Conservation (phyloP, 2,329 filamentous ascomycete species). For the Epichloe amarillans region DNA sequence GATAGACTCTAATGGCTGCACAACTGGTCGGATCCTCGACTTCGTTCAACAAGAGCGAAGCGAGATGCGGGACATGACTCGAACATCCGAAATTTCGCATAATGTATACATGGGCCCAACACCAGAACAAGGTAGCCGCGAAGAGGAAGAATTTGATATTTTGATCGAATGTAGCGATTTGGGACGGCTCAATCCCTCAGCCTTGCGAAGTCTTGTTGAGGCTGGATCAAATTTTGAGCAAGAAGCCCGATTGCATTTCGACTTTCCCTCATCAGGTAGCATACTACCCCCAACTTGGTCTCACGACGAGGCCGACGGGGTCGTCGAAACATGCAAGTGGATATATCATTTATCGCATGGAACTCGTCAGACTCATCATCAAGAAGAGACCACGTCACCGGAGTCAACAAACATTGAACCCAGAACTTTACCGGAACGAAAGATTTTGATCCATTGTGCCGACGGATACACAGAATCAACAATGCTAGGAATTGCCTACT, state of each 20-base stretch:
- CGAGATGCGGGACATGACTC: constrained; percentile 92
- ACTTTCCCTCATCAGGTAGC: constrained; percentile 92
- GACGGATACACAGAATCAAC: constrained; percentile 96
- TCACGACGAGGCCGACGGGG: constrained; percentile 67
- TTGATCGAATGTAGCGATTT: constrained; percentile 82
- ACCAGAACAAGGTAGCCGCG: constrained; percentile 50
- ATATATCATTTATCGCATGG: constrained; percentile 74
- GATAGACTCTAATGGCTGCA: constrained; percentile 54
- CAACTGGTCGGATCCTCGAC: constrained; percentile 70
- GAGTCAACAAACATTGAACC: constrained; percentile 6
- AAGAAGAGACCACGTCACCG: background rate
- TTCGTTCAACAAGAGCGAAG: constrained; percentile 78
- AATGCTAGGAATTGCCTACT: constrained; percentile 79
- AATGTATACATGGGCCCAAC: constrained; percentile 90
- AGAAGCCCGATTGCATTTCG: constrained; percentile 25
- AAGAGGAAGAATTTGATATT: constrained; percentile 60
- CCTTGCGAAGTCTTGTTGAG: constrained; percentile 50
- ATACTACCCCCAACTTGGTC: constrained; percentile 76
- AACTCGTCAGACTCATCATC: constrained; percentile 24
- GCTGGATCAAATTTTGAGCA: constrained; percentile 28
- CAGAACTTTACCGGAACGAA: constrained; percentile 33
- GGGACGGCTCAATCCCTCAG: constrained; percentile 59
- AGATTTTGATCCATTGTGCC: constrained; percentile 80
- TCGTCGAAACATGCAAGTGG: constrained; percentile 81
- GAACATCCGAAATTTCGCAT: constrained; percentile 71